phyloP scores from a whole-genome alignment of 306 rosid species.

The Cicer bijugum region DNA sequence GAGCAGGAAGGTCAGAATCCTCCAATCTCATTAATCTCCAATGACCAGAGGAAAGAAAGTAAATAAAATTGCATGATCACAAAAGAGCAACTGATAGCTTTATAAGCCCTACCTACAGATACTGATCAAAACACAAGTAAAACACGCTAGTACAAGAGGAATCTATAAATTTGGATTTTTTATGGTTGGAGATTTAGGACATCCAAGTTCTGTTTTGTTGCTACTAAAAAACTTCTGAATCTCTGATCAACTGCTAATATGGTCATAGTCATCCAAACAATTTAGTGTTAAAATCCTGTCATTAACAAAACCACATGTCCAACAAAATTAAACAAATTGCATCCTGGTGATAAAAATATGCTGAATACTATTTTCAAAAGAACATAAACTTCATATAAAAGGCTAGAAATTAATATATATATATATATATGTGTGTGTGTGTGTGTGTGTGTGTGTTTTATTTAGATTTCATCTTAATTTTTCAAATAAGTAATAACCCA shows the following conservation, averaged over 20 bases:
- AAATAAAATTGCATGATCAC: slow-evolving; percentile 16
- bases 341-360: background rate
- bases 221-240: slow-evolving; percentile 20
- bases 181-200: slow-evolving; percentile 32
- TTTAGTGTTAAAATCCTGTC: slow-evolving; percentile 19
- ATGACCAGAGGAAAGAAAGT: slow-evolving; percentile 3
- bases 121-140: slow-evolving; percentile 17
- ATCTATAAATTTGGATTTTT: background rate
- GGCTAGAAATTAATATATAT: background rate
- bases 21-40: slow-evolving; percentile 16
- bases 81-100: slow-evolving; percentile 10
- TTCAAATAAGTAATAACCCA: background rate
- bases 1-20: slow-evolving; percentile 27
- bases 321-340: background rate
- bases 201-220: slow-evolving; percentile 12
- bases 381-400: slow-evolving; percentile 28
- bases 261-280: slow-evolving; percentile 19
- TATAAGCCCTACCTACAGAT: background rate
- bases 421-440: too few relatives aligned
- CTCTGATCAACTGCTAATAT: slow-evolving; percentile 24
- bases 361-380: slow-evolving; percentile 16
- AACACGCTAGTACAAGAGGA: slow-evolving; percentile 14
- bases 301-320: slow-evolving; percentile 11
- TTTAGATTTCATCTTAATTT: background rate
- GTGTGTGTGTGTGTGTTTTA: background rate